Percentiles rank a stretch among this genome's conserved stretches.
Evolutionary conservation across 306 rosid genomes (phyloP).

Genomic region (Gastrolobium villosum): DNA sequence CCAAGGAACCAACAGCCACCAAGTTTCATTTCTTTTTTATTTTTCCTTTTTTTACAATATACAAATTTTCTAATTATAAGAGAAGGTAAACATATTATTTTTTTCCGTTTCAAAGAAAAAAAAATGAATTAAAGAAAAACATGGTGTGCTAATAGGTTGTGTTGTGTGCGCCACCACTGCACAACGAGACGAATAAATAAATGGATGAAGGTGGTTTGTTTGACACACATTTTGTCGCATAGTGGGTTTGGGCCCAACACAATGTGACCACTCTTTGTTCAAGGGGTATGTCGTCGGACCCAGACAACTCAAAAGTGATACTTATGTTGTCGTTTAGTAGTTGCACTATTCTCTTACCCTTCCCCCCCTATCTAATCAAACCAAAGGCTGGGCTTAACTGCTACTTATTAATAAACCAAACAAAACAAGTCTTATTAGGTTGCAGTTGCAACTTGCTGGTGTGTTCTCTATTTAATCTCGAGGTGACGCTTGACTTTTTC

Average conservation of each 20-base stretch:
- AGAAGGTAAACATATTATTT: background rate
- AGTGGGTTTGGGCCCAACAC: slow-evolving; percentile 56
- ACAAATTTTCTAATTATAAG: background rate
- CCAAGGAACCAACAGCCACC: slow-evolving; percentile 19
- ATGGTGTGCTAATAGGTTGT: background rate
- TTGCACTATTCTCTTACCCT: background rate
- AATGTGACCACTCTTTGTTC: slow-evolving; percentile 49
- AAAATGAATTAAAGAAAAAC: background rate
- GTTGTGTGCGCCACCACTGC: slow-evolving; percentile 10
- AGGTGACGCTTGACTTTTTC: background rate
- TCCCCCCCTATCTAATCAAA: slow-evolving; percentile 18
- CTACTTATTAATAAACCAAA: slow-evolving; percentile 37
- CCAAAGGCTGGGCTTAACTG: slow-evolving; percentile 28
- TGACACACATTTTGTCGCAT: slow-evolving; percentile 62
- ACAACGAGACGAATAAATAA: slow-evolving; percentile 33
- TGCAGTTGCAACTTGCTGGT: background rate
- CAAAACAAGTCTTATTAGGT: slow-evolving; percentile 6
- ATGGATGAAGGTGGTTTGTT: slow-evolving; percentile 46
- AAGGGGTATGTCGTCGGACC: slow-evolving; percentile 54
- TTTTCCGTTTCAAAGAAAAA: background rate
- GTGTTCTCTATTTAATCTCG: background rate
- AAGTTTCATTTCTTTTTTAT: background rate
- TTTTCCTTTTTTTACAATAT: background rate
- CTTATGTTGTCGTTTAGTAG: slow-evolving; percentile 55
- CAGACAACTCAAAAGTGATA: slow-evolving; percentile 68